A percentile compares a stretch with the other conserved stretches of the same genome.
Conservation (phyloP, 179 eudicot species). For the Carnegiea gigantea region DNA sequence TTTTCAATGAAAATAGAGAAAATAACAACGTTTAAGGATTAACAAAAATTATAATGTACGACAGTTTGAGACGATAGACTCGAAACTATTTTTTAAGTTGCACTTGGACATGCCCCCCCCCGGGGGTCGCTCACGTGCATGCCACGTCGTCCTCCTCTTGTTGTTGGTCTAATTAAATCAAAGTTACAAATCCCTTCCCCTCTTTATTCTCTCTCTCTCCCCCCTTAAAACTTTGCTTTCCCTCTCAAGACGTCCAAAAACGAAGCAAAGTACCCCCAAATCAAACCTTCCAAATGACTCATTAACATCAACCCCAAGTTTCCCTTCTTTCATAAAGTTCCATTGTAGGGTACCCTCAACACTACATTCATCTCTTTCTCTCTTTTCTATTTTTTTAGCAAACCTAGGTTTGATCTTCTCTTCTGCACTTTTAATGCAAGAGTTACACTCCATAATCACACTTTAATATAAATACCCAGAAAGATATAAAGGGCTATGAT, state of each 20-base stretch:
- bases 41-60: no score
- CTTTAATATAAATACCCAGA: constrained; percentile 14
- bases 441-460: neutral
- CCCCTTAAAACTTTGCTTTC: constrained; percentile 21
- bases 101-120: no score
- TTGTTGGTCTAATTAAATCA: constrained; percentile 10
- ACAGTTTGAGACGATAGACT: no score
- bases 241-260: constrained; percentile 38
- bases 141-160: constrained; percentile 36
- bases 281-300: constrained; percentile 15
- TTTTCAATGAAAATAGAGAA: no score
- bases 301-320: constrained; percentile 14
- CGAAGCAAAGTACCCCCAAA: constrained; percentile 21
- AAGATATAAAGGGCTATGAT: constrained; percentile 27
- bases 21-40: no score
- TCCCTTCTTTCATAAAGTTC: constrained; percentile 27
- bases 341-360: constrained; percentile 32
- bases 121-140: constrained; percentile 37
- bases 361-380: neutral
- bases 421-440: constrained; percentile 28
- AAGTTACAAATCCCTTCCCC: neutral
- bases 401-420: constrained; percentile 35
- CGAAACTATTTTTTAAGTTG: no score
- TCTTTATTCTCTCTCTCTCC: no score
- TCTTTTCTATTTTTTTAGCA: constrained; percentile 22